Percentiles rank a stretch among this genome's conserved stretches.
phyloP scores from a whole-genome alignment of 805 yeast species.

The Wickerhamiella domercqiae region DNA sequence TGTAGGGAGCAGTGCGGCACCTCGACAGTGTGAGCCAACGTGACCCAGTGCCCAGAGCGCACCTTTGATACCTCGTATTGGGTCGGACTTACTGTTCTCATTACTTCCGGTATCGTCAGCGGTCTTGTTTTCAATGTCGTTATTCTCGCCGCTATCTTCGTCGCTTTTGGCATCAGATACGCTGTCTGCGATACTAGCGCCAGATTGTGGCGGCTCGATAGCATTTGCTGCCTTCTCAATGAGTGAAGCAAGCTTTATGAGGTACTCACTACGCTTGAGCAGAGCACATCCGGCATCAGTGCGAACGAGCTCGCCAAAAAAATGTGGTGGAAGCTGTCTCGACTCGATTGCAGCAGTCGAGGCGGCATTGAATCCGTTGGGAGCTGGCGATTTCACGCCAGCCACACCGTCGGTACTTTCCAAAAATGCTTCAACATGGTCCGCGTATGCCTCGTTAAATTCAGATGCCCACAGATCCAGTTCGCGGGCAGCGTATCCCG shows the following conservation, averaged over 20 bases:
- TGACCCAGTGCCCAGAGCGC: slow-evolving; percentile 79
- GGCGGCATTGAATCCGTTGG: not conserved
- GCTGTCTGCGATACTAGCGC: too few species aligned
- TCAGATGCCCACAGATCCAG: slow-evolving; percentile 50
- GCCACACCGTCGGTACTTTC: slow-evolving; percentile 5
- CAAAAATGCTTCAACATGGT: slow-evolving; percentile 22
- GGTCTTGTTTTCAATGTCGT: slow-evolving; percentile 3
- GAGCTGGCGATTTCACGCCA: not conserved
- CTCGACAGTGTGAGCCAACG: slow-evolving; percentile 57
- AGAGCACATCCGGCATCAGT: slow-evolving; percentile 66
- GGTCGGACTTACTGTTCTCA: slow-evolving; percentile 16
- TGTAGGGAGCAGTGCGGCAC: slow-evolving; percentile 38
- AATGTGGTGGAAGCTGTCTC: slow-evolving; percentile 37
- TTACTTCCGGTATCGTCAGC: slow-evolving; percentile 1
- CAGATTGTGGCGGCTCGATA: slow-evolving; percentile 24
- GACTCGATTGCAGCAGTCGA: not conserved
- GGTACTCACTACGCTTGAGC: slow-evolving; percentile 35
- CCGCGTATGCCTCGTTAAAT: slow-evolving; percentile 21
- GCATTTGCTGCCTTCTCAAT: slow-evolving; percentile 15
- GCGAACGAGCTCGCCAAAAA: slow-evolving; percentile 64
- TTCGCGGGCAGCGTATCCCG: slow-evolving; percentile 40
- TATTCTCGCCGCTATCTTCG: too few species aligned
- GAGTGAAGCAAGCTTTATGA: slow-evolving; percentile 21
- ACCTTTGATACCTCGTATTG: slow-evolving; percentile 42
- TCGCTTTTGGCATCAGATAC: too few species aligned